Conservation (phyloP, 345 rosid genomes). For the Citrus unshiu region DNA sequence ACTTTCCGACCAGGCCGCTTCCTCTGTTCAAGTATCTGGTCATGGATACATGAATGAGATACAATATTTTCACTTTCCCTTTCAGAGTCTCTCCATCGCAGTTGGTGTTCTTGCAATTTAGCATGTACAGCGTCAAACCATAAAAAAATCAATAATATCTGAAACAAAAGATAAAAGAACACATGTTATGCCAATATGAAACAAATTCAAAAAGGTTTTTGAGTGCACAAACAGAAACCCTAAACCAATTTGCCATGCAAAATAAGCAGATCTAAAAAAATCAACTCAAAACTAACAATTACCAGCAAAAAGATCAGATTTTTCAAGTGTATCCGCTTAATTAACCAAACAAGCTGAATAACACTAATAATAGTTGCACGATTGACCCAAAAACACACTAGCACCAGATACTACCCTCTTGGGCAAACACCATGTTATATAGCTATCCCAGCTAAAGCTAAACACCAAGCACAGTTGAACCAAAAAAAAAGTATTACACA, state of each 20-base stretch:
- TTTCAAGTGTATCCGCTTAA: conserved; percentile 13
- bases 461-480: neutral
- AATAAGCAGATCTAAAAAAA: conserved; percentile 17
- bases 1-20: conserved; percentile 78
- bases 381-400: neutral
- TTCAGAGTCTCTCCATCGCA: conserved; percentile 35
- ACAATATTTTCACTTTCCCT: conserved; percentile 40
- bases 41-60: conserved; percentile 95
- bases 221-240: conserved; percentile 2
- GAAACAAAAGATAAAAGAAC: conserved; percentile 18
- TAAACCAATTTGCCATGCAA: neutral
- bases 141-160: conserved; percentile 60
- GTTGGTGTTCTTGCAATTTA: conserved; percentile 28
- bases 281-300: conserved; percentile 2
- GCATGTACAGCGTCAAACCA: conserved; percentile 46
- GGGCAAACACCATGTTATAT: neutral
- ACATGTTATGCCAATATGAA: neutral
- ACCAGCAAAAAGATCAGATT: conserved; percentile 13
- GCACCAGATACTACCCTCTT: neutral
- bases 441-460: conserved; percentile 1
- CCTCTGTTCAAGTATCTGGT: conserved; percentile 86
- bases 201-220: neutral
- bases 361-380: neutral
- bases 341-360: conserved; percentile 8
- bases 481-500: neutral